Base-by-base conservation (phyloP, 306 rosid genomes). In the Hylodesmum podocarpum region DNA sequence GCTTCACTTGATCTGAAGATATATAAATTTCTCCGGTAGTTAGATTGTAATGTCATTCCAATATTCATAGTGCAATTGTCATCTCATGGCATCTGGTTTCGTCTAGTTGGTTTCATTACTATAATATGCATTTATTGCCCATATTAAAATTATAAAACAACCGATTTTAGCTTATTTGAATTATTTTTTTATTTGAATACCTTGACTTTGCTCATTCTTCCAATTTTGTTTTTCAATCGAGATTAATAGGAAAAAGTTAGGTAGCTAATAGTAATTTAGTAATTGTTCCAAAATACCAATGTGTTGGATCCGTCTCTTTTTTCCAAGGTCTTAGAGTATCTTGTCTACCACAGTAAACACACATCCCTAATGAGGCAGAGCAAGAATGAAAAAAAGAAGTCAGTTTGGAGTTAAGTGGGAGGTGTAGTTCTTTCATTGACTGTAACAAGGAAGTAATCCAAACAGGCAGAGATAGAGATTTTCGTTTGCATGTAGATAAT, bases 61-160 rank as follows among this genome's bases (percentile, higher is more conserved):
- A 51, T 33, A 27, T 34, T 69, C 39, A 28, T 46, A 9, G 40
- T 44, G 19, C 25, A 28, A 13, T 50, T 33, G 44, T 24, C 66
- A 75, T 63, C 59, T 62, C 75, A 41, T 59, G 74, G 65, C 19
- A 61, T 25, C 19, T 43, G 39, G 63, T 78, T 49, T 40, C 67
- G 28, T 28, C 27, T 49, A 71, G 54, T 50, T 70, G 53, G 73
- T 24, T 73, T 78, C 29, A 9, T 73, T 57, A 21, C 54, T 29
- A 15, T 27, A 44, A 59, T 37, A 61, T 39, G 16, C 76, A 18
- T 59, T 43, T 68, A 15, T 28, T 37, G 14, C 25, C 11, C 8
- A 6, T 1, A 49, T 16, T 19, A 43, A 41, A 41, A 66, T 16
- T 34, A 37, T 75, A 28, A 53, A 11, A 9, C 2, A 6, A 61